Evolutionary conservation across 768 basidiomycete genomes (phyloP).

Genomic region (Termitomyces sp.): DNA sequence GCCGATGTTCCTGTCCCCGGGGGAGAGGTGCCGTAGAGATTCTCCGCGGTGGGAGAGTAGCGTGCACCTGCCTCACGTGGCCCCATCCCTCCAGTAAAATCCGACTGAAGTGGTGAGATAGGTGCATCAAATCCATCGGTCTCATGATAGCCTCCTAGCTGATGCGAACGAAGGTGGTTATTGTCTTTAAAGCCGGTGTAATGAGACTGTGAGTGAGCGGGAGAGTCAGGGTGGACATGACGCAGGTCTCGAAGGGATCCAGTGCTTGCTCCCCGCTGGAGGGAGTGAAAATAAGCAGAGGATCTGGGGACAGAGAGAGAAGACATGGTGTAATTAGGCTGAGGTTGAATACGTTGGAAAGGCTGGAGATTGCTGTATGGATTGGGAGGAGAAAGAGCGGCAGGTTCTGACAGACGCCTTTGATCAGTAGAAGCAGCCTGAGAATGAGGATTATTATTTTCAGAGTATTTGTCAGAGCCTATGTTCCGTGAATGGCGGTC

Average conservation of each 20-base stretch:
- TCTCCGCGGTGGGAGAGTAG: conserved; percentile 42
- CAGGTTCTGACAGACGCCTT: conserved; percentile 67
- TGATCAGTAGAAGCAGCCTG: conserved; percentile 43
- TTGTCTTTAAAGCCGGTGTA: conserved; percentile 32
- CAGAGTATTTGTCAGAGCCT: conserved; percentile 28
- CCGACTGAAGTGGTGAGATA: conserved; percentile 50
- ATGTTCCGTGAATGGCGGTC: conserved; percentile 34
- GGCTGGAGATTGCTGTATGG: conserved; percentile 29
- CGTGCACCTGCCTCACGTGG: conserved; percentile 25
- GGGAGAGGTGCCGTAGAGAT: conserved; percentile 56
- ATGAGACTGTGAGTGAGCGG: conserved; percentile 23
- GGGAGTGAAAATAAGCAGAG: conserved; percentile 31
- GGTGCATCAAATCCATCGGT: conserved; percentile 38
- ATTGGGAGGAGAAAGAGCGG: conserved; percentile 36
- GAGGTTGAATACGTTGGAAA: conserved; percentile 36
- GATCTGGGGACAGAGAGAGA: conserved; percentile 26
- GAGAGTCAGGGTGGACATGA: conserved; percentile 31
- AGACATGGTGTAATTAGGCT: conserved; percentile 32
- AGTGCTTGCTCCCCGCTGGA: conserved; percentile 42
- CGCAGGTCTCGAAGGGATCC: conserved; percentile 41
- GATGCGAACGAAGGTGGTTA: conserved; percentile 21
- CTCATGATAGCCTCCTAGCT: conserved; percentile 27
- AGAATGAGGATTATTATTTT: conserved; percentile 28
- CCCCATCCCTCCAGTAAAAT: conserved; percentile 39
- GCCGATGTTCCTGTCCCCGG: conserved; percentile 60